Evolutionary conservation across 257 asterid genomes (phyloP).

Genomic region (Scutellaria barbata): DNA sequence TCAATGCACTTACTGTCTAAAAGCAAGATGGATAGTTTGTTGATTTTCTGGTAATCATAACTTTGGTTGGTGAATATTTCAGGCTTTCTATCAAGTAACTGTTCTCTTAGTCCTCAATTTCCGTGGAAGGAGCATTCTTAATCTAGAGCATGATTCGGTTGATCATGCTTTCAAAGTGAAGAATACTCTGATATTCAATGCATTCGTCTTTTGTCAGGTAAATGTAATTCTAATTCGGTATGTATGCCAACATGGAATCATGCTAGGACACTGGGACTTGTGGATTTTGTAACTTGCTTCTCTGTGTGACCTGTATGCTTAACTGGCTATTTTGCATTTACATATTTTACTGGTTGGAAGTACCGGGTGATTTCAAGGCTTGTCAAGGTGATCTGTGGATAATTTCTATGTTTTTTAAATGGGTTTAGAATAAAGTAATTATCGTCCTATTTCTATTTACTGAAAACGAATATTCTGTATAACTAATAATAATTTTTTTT

Average conservation of each 20-base stretch:
- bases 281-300: too few species aligned
- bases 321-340: not conserved
- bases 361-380: not conserved
- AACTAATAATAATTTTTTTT: not conserved
- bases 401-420: not conserved
- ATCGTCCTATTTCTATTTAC: not conserved
- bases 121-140: slow-evolving; percentile 65
- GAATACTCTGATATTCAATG: slow-evolving; percentile 89
- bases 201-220: slow-evolving; percentile 92
- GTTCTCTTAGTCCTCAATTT: slow-evolving; percentile 88
- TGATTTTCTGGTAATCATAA: slow-evolving; percentile 19
- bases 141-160: slow-evolving; percentile 48
- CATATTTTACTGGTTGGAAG: not conserved
- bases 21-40: not conserved
- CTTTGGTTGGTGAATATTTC: slow-evolving; percentile 38
- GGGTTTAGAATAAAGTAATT: not conserved
- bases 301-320: too few species aligned
- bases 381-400: too few species aligned
- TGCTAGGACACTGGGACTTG: too few species aligned
- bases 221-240: slow-evolving; percentile 12
- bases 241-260: not conserved
- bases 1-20: not conserved
- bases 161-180: slow-evolving; percentile 67
- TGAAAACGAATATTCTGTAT: not conserved
- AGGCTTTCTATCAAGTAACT: slow-evolving; percentile 92